phyloP scores from a whole-genome alignment of 305 asterid species.

The Fraxinus baroniana region DNA sequence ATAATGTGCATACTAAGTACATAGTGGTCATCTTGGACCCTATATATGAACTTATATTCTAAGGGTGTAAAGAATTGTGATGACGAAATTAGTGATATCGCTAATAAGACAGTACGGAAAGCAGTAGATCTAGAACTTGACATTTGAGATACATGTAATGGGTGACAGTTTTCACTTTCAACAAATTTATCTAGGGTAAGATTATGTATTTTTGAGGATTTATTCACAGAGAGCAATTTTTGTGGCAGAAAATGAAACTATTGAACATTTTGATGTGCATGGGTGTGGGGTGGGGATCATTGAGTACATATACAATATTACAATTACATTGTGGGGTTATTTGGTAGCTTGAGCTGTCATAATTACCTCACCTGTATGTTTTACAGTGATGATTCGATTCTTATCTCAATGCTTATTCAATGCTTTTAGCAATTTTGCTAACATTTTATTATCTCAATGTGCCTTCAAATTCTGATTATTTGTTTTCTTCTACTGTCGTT shows the following conservation, averaged over 20 bases:
- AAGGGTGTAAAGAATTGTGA: not conserved
- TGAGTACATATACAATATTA: not conserved
- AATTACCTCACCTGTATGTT: not conserved
- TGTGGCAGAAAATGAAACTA: not conserved
- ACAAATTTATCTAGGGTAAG: not conserved
- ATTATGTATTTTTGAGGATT: not conserved
- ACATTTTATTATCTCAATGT: not conserved
- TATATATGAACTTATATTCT: not conserved
- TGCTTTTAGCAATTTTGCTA: not conserved
- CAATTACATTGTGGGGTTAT: slow-evolving; percentile 1
- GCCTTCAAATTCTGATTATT: slow-evolving; percentile 14
- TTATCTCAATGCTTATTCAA: not conserved
- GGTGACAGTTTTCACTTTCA: not conserved
- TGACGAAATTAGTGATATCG: not conserved
- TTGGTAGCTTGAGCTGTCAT: slow-evolving; percentile 18
- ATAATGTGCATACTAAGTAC: not conserved
- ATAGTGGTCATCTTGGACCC: not conserved
- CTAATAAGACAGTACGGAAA: not conserved
- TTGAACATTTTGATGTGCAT: not conserved
- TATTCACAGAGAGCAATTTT: not conserved
- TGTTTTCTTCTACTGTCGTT: slow-evolving; percentile 16
- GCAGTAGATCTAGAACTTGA: not conserved
- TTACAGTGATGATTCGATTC: not conserved
- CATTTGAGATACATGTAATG: not conserved
- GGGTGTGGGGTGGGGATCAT: not conserved